These are phyloP conservation scores for Moesziomyces globuligerus DNA, from an alignment of 1,284 basidiomycete genomes.

Conservation along the genomic window DNA sequence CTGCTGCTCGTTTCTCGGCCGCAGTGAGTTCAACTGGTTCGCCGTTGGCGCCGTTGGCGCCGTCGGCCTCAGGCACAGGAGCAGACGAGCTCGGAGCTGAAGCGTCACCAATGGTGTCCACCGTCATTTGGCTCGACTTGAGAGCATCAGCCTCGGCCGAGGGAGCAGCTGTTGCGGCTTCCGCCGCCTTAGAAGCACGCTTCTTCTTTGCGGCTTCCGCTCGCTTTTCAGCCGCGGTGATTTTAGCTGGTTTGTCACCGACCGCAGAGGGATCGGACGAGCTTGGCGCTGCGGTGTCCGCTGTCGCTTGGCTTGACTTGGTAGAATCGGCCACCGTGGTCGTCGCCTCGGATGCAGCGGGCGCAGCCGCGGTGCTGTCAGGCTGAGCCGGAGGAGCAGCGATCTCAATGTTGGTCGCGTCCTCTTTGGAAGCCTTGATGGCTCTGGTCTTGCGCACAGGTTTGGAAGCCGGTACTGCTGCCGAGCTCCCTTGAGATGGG, in stretches of 20 bases:
- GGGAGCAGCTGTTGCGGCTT: slow-evolving; percentile 2
- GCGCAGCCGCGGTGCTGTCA: neutral
- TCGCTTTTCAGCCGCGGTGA: neutral
- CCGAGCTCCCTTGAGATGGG: neutral
- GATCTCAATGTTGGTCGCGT: neutral
- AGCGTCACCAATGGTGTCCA: too few species aligned
- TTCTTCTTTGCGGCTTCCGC: slow-evolving; percentile 2
- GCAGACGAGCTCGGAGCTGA: neutral
- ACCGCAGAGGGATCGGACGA: too few species aligned
- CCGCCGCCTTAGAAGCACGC: slow-evolving; percentile 3
- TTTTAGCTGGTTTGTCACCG: neutral
- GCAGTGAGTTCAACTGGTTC: neutral
- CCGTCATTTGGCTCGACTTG: too few species aligned
- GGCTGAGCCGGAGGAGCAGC: neutral
- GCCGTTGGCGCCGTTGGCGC: neutral
- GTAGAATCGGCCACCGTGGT: neutral
- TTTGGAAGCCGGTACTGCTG: neutral
- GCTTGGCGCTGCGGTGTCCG: too few species aligned
- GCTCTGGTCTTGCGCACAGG: too few species aligned
- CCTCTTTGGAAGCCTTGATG: neutral
- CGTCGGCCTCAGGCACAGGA: too few species aligned
- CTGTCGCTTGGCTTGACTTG: too few species aligned
- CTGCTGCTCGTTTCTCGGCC: neutral
- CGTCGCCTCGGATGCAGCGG: slow-evolving; percentile 1
- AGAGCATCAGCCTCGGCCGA: too few species aligned